Conservation (phyloP, 179 eudicot species). For the Pouteria campechiana region DNA sequence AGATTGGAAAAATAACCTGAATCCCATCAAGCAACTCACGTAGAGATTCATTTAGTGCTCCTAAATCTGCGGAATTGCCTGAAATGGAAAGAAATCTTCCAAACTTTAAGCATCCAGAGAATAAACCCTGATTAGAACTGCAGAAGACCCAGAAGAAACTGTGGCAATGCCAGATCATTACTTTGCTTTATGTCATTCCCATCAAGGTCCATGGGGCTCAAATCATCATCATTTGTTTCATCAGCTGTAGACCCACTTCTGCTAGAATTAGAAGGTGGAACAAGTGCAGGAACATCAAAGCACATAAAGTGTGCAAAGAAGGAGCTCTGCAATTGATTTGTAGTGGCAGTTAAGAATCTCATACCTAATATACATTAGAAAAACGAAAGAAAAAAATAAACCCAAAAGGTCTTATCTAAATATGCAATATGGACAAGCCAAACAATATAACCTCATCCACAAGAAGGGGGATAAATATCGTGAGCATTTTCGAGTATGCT, state of each 20-base stretch:
- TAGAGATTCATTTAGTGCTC: constrained; percentile 73
- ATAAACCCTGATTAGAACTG: no score
- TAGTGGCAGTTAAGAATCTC: constrained; percentile 5
- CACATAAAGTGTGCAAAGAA: constrained; percentile 97
- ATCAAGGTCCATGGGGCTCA: constrained; percentile 83
- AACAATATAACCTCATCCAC: constrained; percentile 69
- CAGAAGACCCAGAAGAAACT: neutral
- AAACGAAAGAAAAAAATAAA: neutral
- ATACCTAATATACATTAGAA: no score
- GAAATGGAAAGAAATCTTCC: no score
- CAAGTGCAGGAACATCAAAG: constrained; percentile 94
- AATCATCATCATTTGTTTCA: constrained; percentile 67
- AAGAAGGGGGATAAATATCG: constrained; percentile 84
- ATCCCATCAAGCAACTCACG: constrained; percentile 93
- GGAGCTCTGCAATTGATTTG: constrained; percentile 70
- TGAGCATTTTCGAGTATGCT: constrained; percentile 87
- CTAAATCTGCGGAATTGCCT: constrained; percentile 59
- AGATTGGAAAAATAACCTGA: constrained; percentile 36
- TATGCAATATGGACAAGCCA: neutral
- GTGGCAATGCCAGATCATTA: constrained; percentile 7
- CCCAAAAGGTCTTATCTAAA: neutral
- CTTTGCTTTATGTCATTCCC: constrained; percentile 62
- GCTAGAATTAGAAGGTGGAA: constrained; percentile 51
- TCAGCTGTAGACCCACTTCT: constrained; percentile 38
- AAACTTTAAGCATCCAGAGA: no score